Base-by-base conservation (phyloP, 2,329 filamentous ascomycete species). In the Colletotrichum sp. region DNA sequence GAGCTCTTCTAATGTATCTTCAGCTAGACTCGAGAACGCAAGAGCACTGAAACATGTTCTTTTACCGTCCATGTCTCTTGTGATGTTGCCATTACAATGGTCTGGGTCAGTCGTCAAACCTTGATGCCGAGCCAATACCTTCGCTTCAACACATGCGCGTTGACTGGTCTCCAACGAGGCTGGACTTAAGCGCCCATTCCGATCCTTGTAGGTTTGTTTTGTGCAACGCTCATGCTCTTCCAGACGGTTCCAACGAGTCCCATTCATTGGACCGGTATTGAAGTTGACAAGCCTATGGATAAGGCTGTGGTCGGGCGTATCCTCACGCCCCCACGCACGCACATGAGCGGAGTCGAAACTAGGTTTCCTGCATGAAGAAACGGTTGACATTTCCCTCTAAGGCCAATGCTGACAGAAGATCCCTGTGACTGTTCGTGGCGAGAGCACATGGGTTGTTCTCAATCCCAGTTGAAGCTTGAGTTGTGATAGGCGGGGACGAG, bases 91-190 rank as follows among this genome's bases (percentile, higher is more conserved):
- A 39, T 25, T 25, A 25, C 25, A 39, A 2, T 19, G 8, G 5
- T 1, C 19, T 5, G 1, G 1, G 16, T 7, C 8, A 9, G 7
- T 19, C 16, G 3, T 8, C 4, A 39, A 16, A 39, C 15, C 36
- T 16, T 4, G 36, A 39, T 39, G 6, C 8, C 36, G 36, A 39
- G 8, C 16, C 3, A 16, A 16, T 16, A 2, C 15, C 36, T 39
- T 8, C 15, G 36, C 36, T 39, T 39, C 36, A 44, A 19, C 36
- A 8, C 16, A 44, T 8, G 5, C 36, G 8, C 8, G 8, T 9
- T 4, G 16, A 44, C 7, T 1, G 16, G 8, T 44, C 7, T 44
- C 16, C 36, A 44, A 44, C 4, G 8, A 44, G 36, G 36, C 36
- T 44, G 16, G 2, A 16, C 16, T 2, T 8, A 44, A 19, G 15